phyloP scores from a whole-genome alignment of 306 rosid species.

The Medicago ruthenica region DNA sequence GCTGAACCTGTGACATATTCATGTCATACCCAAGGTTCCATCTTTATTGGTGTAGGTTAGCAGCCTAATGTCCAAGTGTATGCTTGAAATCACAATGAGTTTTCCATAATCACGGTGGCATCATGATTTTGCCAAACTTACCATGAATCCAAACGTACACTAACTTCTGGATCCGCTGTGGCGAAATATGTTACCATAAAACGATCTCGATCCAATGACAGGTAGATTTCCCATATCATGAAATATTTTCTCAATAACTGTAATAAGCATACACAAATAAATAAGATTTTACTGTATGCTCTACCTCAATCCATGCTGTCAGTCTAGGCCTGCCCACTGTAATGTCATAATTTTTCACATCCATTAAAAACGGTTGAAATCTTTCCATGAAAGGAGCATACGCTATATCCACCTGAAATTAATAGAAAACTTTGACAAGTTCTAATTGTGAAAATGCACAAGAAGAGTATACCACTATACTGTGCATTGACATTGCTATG shows the following conservation, averaged over 20 bases:
- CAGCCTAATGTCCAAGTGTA: background rate
- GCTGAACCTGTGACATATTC: background rate
- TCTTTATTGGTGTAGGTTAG: background rate
- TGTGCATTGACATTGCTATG: background rate
- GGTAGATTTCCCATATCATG: background rate
- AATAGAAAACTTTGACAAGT: background rate
- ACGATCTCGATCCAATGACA: background rate
- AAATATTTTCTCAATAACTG: background rate
- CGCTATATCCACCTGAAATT: slow-evolving; percentile 85
- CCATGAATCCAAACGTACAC: no score
- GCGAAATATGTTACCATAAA: no score
- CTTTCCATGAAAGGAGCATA: slow-evolving; percentile 87
- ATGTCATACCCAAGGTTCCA: background rate
- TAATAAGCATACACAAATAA: background rate
- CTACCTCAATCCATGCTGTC: slow-evolving; percentile 76
- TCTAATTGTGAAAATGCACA: slow-evolving; percentile 6
- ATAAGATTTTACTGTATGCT: background rate
- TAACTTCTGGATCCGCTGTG: no score
- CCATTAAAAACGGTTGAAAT: slow-evolving; percentile 63
- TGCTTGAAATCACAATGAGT: background rate
- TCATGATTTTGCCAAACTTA: no score
- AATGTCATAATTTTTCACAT: slow-evolving; percentile 70
- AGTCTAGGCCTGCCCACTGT: slow-evolving; percentile 71
- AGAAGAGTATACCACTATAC: background rate
- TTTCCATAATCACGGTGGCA: no score